A percentile compares a stretch with the other conserved stretches of the same genome.
phyloP scores from a whole-genome alignment of 257 asterid genomes.

The Nicotiana attenuata region DNA sequence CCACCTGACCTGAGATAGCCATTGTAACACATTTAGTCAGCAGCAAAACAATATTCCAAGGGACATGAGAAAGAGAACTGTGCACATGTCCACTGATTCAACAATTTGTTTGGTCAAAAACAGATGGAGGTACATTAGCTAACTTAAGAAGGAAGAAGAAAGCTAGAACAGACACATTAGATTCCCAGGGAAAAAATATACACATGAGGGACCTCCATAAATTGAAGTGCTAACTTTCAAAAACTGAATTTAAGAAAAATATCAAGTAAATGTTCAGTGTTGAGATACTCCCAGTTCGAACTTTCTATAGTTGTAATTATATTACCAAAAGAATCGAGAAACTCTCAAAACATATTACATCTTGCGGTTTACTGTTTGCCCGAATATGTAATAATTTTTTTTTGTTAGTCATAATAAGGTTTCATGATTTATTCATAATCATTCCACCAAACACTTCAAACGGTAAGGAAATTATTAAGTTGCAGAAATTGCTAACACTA shows the following conservation, averaged over 20 bases:
- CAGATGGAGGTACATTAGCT: neutral
- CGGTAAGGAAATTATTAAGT: neutral
- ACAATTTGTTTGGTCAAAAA: neutral
- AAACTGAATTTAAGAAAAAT: neutral
- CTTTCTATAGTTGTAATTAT: neutral
- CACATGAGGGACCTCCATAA: neutral
- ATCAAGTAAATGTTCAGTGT: neutral
- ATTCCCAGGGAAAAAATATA: neutral
- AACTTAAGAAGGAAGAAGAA: neutral
- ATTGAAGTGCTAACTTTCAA: neutral
- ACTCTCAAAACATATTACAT: neutral
- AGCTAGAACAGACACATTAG: neutral
- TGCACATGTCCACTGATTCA: neutral
- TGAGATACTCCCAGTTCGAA: neutral
- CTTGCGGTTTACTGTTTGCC: neutral
- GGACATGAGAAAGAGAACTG: neutral
- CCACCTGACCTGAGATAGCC: conserved; percentile 78
- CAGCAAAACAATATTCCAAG: neutral
- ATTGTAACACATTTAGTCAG: neutral
- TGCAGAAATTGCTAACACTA: neutral
- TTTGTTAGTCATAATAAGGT: neutral
- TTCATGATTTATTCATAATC: neutral
- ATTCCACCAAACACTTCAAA: neutral
- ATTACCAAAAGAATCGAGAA: neutral
- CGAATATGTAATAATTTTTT: neutral